Evolutionary conservation across 768 basidiomycete genomes (phyloP).

Genomic region (Coprinellus micaceus): DNA sequence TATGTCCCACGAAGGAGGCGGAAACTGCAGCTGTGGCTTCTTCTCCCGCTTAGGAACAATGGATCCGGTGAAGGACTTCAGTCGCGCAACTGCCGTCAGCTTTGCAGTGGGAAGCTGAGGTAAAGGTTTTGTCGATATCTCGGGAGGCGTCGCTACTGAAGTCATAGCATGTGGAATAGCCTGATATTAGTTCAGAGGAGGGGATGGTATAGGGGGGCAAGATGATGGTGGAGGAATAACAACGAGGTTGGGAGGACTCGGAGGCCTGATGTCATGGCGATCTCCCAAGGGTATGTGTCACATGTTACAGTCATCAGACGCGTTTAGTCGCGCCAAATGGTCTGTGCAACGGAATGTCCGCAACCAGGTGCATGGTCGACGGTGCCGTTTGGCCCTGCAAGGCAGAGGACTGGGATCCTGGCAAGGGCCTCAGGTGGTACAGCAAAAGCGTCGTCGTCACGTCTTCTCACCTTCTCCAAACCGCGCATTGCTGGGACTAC

Average conservation of each 20-base stretch:
- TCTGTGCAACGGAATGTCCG: conserved; percentile 37
- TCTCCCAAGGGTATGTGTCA: background rate
- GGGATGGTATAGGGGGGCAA: background rate
- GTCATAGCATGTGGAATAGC: no score
- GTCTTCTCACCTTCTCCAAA: conserved; percentile 30
- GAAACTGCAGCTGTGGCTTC: conserved; percentile 30
- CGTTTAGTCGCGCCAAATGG: conserved; percentile 26
- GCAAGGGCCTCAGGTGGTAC: conserved; percentile 4
- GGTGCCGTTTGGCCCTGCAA: conserved; percentile 29
- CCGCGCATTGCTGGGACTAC: conserved; percentile 33
- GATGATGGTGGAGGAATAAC: background rate
- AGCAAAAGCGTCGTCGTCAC: conserved; percentile 28
- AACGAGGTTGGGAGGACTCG: no score
- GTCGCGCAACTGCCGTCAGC: conserved; percentile 30
- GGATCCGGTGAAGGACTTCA: conserved; percentile 32
- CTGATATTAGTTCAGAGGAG: no score
- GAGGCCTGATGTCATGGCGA: background rate
- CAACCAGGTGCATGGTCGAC: conserved; percentile 34
- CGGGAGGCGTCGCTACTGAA: no score
- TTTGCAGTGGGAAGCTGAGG: conserved; percentile 28
- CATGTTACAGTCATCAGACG: background rate
- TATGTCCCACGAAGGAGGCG: conserved; percentile 46
- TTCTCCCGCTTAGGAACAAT: conserved; percentile 17
- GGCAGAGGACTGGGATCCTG: conserved; percentile 36
- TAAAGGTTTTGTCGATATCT: no score